Evolutionary conservation across 2,329 filamentous ascomycete species (phyloP).

Genomic region (Didymella glomerata): DNA sequence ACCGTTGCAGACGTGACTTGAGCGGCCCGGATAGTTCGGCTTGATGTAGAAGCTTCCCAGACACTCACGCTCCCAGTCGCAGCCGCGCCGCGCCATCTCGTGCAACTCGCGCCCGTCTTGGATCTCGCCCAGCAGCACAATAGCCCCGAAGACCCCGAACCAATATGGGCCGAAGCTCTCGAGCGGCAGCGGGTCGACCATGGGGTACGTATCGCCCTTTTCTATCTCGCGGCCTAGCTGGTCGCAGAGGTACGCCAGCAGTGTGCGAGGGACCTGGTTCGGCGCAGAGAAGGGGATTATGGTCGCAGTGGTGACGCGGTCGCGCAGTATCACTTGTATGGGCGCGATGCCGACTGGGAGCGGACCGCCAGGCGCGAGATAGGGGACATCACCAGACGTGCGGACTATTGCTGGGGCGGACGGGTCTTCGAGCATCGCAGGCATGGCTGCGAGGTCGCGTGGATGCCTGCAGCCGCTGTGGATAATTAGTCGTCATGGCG

Average conservation of each 20-base stretch:
- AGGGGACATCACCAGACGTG: constrained; percentile 71
- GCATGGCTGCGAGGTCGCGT: constrained; percentile 63
- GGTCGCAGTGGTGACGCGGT: constrained; percentile 83
- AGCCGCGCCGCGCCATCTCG: constrained; percentile 55
- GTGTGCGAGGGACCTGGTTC: constrained; percentile 75
- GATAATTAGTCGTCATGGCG: constrained; percentile 6
- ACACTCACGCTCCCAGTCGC: constrained; percentile 81
- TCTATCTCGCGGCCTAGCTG: constrained; percentile 91
- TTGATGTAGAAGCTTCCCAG: constrained; percentile 94
- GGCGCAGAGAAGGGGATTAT: constrained; percentile 83
- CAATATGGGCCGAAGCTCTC: constrained; percentile 82
- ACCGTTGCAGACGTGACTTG: constrained; percentile 85
- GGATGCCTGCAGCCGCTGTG: constrained; percentile 15
- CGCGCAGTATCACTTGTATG: constrained; percentile 81
- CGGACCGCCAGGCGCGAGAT: constrained; percentile 67
- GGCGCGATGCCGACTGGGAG: constrained; percentile 75
- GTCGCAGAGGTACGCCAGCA: constrained; percentile 80
- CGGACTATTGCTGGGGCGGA: constrained; percentile 74
- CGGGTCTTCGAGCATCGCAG: constrained; percentile 81
- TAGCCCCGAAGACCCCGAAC: constrained; percentile 88
- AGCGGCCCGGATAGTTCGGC: constrained; percentile 90
- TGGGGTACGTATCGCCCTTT: constrained; percentile 90
- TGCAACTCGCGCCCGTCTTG: constrained; percentile 60
- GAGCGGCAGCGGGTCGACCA: constrained; percentile 78
- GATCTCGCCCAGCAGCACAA: constrained; percentile 85